These are phyloP conservation scores for Neonectria coccinea DNA, from an alignment of 2,329 filamentous ascomycete genomes.

Conservation along the genomic window DNA sequence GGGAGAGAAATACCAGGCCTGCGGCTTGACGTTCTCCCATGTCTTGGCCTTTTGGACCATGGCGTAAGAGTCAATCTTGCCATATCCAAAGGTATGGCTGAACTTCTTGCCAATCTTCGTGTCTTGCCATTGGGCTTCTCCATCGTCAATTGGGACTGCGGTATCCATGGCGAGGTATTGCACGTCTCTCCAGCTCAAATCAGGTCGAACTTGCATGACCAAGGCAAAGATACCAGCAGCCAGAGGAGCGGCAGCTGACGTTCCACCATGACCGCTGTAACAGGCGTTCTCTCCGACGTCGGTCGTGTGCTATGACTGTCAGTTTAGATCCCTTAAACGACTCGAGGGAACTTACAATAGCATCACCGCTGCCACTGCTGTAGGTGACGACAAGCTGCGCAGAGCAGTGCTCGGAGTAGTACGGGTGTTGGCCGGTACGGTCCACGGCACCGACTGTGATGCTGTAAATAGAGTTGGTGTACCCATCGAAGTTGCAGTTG, in stretches of 20 bases:
- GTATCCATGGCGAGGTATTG: conserved; percentile 91
- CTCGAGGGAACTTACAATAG: conserved; percentile 70
- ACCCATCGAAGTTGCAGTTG: conserved; percentile 99
- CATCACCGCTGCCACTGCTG: conserved; percentile 88
- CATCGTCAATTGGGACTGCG: conserved; percentile 82
- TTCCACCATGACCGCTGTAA: conserved; percentile 87
- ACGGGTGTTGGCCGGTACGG: conserved; percentile 86
- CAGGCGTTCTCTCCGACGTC: conserved; percentile 89
- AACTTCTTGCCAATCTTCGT: conserved; percentile 86
- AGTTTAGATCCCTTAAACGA: conserved; percentile 12
- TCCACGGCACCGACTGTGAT: conserved; percentile 96
- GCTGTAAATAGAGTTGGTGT: conserved; percentile 99
- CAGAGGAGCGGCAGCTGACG: conserved; percentile 92
- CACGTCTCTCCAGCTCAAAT: conserved; percentile 92
- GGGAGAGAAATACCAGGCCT: conserved; percentile 93
- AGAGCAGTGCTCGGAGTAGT: conserved; percentile 96
- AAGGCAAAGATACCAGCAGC: conserved; percentile 93
- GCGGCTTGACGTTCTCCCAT: conserved; percentile 91
- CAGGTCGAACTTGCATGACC: conserved; percentile 84
- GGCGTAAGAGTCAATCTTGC: conserved; percentile 89
- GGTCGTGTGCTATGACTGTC: conserved; percentile 77
- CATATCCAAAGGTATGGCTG: conserved; percentile 95
- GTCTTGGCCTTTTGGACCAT: conserved; percentile 87
- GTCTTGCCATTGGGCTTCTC: conserved; percentile 79
- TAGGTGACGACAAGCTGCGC: conserved; percentile 97